Evolutionary conservation across 768 basidiomycete species (phyloP).

Genomic region (Filobasidium floriforme): DNA sequence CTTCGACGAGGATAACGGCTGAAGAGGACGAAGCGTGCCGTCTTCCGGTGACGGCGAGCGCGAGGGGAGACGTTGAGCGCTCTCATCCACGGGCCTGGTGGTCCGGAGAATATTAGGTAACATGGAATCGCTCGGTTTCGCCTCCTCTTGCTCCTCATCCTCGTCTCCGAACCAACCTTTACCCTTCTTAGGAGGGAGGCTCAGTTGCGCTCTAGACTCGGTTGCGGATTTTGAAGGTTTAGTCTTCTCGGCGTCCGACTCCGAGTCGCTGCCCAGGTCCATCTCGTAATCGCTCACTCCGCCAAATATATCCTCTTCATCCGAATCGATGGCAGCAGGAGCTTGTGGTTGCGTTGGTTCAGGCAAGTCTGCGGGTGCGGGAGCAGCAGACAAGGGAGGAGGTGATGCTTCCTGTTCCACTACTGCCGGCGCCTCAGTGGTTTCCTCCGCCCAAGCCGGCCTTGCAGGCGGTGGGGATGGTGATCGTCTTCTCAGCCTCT

Average conservation of each 20-base stretch:
- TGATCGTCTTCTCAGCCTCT: no score
- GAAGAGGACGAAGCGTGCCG: slow-evolving; percentile 24
- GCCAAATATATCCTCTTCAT: slow-evolving; percentile 75
- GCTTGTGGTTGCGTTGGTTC: background rate
- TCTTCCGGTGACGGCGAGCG: slow-evolving; percentile 26
- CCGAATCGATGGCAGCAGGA: slow-evolving; percentile 48
- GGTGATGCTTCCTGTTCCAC: background rate
- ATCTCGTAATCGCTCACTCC: slow-evolving; percentile 77
- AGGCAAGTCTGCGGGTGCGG: background rate
- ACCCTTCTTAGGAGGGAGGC: background rate
- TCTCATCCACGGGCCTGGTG: background rate
- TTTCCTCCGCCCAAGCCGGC: background rate
- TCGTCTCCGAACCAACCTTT: slow-evolving; percentile 11
- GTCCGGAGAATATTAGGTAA: background rate
- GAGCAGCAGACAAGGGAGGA: background rate
- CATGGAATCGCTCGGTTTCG: slow-evolving; percentile 9
- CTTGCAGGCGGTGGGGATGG: no score
- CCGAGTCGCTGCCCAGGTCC: slow-evolving; percentile 50
- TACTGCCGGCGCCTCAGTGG: background rate
- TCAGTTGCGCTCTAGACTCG: background rate
- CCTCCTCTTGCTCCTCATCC: background rate
- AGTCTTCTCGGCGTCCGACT: slow-evolving; percentile 4
- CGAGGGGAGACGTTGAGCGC: slow-evolving; percentile 15
- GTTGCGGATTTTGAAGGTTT: background rate
- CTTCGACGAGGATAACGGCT: slow-evolving; percentile 54